Conservation (phyloP, 441 rosid genomes). For the Cnidoscolus chayamansa region DNA sequence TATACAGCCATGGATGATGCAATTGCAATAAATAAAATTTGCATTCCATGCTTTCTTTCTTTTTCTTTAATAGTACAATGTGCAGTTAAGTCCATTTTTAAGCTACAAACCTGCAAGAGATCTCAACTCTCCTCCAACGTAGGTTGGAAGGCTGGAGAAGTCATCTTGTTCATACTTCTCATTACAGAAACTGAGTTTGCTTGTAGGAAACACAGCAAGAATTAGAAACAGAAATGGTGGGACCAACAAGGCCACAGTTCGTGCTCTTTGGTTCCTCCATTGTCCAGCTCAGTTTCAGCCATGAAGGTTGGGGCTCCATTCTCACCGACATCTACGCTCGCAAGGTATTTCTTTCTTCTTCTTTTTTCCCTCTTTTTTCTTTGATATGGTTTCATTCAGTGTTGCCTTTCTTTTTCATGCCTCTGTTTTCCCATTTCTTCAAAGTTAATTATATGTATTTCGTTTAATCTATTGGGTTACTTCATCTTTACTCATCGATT, state of each 20-base stretch:
- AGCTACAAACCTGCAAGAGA: not conserved
- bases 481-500: not conserved
- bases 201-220: not conserved
- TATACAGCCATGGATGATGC: constrained; percentile 1
- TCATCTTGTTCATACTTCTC: not conserved
- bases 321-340: constrained; percentile 86
- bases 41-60: too few species aligned
- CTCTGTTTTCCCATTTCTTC: not conserved
- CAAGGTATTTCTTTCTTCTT: constrained; percentile 42
- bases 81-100: not conserved
- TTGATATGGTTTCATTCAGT: not conserved
- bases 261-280: constrained; percentile 97
- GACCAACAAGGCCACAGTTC: constrained; percentile 80
- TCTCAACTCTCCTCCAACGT: not conserved
- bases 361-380: not conserved
- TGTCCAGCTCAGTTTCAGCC: constrained; percentile 82
- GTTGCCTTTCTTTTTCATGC: not conserved
- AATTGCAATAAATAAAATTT: constrained; percentile 1
- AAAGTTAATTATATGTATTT: not conserved
- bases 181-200: not conserved
- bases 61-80: not conserved
- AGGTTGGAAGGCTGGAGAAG: not conserved
- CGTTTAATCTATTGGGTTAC: not conserved
- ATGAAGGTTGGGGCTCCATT: constrained; percentile 89
- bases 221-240: constrained; percentile 46